Percentiles rank a stretch among this genome's conserved stretches.
These are phyloP conservation scores for Sarocladiaceae sp. DNA, from an alignment of 2,329 filamentous ascomycete genomes.

Conservation along the genomic window DNA sequence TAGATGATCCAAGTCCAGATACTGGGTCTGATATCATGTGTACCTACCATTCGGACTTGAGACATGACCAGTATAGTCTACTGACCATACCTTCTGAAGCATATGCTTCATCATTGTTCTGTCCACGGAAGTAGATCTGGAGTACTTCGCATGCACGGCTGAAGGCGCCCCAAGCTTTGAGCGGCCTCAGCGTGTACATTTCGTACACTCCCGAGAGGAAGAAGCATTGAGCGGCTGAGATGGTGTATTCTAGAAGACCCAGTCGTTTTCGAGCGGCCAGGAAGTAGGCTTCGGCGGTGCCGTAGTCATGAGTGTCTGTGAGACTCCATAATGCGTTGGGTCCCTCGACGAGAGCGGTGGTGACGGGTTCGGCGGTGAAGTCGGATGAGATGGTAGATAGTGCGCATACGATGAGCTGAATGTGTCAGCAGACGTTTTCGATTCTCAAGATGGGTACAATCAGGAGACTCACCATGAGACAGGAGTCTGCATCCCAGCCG, in stretches of 20 bases:
- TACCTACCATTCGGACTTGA: constrained; percentile 29
- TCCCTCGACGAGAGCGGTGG: neutral
- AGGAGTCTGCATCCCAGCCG: constrained; percentile 1
- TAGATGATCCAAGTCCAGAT: neutral
- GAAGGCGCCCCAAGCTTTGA: constrained; percentile 32
- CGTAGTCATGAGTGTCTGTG: neutral
- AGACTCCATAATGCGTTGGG: neutral
- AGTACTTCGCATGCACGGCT: constrained; percentile 21
- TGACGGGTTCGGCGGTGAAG: neutral
- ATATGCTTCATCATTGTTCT: neutral
- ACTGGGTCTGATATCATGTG: neutral
- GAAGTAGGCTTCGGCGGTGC: neutral
- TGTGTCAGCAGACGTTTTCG: neutral
- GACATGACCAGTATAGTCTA: constrained; percentile 35
- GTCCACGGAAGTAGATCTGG: constrained; percentile 21
- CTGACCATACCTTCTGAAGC: neutral
- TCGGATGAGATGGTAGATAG: neutral
- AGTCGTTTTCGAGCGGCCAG: neutral
- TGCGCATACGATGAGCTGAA: neutral
- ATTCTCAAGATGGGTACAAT: too few species aligned
- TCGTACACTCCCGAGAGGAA: constrained; percentile 21
- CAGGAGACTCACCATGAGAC: neutral
- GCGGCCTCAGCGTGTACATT: constrained; percentile 32
- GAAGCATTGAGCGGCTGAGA: neutral
- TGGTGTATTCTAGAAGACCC: neutral